These are phyloP conservation scores for Fragaria iinumae DNA, from an alignment of 306 rosid species.

Conservation along the genomic window DNA sequence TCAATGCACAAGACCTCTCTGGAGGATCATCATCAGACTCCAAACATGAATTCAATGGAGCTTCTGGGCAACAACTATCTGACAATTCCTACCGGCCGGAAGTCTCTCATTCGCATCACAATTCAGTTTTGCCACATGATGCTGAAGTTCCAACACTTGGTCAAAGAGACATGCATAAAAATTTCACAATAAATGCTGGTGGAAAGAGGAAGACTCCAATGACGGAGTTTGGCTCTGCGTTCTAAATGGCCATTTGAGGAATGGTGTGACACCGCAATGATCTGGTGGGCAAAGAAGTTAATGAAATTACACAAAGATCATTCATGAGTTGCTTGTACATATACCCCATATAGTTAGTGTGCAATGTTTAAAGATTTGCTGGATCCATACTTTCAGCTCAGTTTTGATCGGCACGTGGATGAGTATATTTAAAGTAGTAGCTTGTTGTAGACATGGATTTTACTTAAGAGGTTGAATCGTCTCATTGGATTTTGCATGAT, in stretches of 20 bases:
- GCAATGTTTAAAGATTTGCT: conserved; percentile 12
- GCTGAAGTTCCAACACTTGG: conserved; percentile 45
- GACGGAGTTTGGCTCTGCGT: conserved; percentile 32
- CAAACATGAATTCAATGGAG: conserved; percentile 20
- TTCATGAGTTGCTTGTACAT: conserved; percentile 13
- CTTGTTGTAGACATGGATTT: background rate
- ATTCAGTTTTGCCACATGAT: conserved; percentile 16
- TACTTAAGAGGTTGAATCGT: no score
- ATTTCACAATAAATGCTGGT: conserved; percentile 20
- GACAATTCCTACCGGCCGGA: conserved; percentile 8
- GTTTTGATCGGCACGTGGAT: conserved; percentile 31
- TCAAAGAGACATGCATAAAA: background rate
- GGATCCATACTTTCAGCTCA: conserved; percentile 20
- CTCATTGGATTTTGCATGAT: no score
- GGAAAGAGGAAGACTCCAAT: conserved; percentile 29
- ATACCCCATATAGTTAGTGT: conserved; percentile 15
- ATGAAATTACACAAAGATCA: background rate
- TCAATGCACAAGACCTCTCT: conserved; percentile 32
- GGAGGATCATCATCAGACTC: conserved; percentile 26
- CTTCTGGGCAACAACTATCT: conserved; percentile 1
- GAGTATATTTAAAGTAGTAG: background rate
- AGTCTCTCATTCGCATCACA: background rate
- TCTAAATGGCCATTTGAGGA: conserved; percentile 14
- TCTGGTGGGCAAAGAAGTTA: background rate
- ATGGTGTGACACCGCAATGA: background rate